Conservation (phyloP, 305 asterid species). For the Solanum hybrid region DNA sequence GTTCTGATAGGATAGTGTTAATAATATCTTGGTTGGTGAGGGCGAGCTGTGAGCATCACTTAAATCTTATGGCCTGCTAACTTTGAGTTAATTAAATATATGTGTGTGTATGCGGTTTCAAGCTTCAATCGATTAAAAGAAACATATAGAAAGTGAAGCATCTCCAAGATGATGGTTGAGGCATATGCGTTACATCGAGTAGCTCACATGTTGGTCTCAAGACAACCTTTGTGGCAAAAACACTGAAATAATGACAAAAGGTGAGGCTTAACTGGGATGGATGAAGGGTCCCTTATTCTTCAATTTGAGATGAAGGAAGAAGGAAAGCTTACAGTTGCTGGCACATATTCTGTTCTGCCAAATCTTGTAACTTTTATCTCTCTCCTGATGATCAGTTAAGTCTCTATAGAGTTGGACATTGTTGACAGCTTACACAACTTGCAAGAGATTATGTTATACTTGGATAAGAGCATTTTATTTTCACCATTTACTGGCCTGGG, state of each 20-base stretch:
- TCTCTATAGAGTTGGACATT: neutral
- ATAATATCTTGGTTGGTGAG: neutral
- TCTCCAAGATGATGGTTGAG: neutral
- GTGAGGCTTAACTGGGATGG: neutral
- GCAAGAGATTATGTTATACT: neutral
- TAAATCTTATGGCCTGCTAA: neutral
- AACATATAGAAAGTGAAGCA: neutral
- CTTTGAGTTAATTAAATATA: neutral
- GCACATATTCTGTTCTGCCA: neutral
- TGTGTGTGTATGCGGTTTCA: neutral
- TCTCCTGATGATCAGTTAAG: neutral
- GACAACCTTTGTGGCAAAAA: neutral
- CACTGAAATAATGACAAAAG: neutral
- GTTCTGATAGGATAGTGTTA: neutral
- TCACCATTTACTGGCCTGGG: slow-evolving; percentile 24
- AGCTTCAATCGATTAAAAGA: neutral
- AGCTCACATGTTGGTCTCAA: neutral
- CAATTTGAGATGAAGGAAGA: neutral
- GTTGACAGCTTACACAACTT: neutral
- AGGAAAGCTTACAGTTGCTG: neutral
- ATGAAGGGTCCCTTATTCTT: neutral
- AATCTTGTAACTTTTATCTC: neutral
- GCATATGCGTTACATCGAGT: neutral
- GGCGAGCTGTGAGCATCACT: neutral
- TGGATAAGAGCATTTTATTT: neutral